Conservation (phyloP, 176 grass and related monocot species). For the Pharus latifolius region DNA sequence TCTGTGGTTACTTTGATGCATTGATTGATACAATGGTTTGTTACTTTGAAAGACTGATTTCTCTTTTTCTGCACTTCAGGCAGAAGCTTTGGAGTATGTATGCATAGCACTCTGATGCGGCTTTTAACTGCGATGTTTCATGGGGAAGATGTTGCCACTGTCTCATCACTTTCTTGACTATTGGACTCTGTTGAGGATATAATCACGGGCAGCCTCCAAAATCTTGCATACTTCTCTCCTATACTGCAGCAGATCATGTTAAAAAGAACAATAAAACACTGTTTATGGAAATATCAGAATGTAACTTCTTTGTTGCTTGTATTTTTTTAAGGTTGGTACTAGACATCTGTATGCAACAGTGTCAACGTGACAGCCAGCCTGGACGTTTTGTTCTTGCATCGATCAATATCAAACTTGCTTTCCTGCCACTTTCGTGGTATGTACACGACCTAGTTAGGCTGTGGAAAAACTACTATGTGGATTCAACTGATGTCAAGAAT, state of each 20-base stretch:
- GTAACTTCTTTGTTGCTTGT: neutral
- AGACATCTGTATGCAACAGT: slow-evolving; percentile 4
- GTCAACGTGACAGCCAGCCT: neutral
- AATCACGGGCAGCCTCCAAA: slow-evolving; percentile 53
- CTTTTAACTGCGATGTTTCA: slow-evolving; percentile 21
- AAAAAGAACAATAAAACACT: slow-evolving; percentile 20
- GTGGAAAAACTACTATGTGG: too few relatives aligned
- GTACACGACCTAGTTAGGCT: too few relatives aligned
- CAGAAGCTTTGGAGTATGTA: slow-evolving; percentile 9
- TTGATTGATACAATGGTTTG: neutral
- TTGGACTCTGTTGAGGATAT: slow-evolving; percentile 35
- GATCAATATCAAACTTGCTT: neutral
- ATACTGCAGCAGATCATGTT: slow-evolving; percentile 47
- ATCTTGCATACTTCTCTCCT: slow-evolving; percentile 76
- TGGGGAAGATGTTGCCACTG: slow-evolving; percentile 17
- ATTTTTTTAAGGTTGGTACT: neutral
- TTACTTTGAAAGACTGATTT: slow-evolving; percentile 5
- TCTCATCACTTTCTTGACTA: slow-evolving; percentile 16
- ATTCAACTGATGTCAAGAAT: too few relatives aligned
- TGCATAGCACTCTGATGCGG: neutral
- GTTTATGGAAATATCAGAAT: slow-evolving; percentile 9
- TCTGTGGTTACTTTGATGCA: neutral
- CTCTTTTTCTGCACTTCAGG: neutral
- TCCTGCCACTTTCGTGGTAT: neutral
- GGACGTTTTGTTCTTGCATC: neutral